Conservation (phyloP, 805 yeast genomes). For the Yamadazyma akitaensis region DNA sequence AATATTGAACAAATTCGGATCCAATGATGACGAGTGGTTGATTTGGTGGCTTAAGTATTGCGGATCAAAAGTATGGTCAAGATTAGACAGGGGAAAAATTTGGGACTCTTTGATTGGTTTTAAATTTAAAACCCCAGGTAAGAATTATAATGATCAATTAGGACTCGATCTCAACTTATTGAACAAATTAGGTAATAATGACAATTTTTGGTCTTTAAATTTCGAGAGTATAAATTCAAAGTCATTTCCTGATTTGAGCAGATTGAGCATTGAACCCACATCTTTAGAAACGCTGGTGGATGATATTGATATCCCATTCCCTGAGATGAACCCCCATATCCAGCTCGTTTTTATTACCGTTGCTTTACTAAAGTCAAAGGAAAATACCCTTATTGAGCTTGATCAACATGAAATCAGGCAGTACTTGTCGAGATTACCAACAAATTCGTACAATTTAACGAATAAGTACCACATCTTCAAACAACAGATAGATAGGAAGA, state of each 20-base stretch:
- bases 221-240: slow-evolving; percentile 8
- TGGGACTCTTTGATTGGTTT: slow-evolving; percentile 90
- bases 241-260: slow-evolving; percentile 1
- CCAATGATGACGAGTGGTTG: slow-evolving; percentile 80
- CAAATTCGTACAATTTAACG: slow-evolving; percentile 36
- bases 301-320: slow-evolving; percentile 43
- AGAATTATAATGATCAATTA: slow-evolving; percentile 30
- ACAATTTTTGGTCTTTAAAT: slow-evolving; percentile 52
- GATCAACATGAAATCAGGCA: slow-evolving; percentile 89
- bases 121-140: slow-evolving; percentile 42
- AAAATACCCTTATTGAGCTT: slow-evolving; percentile 73
- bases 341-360: slow-evolving; percentile 73
- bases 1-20: slow-evolving; percentile 52
- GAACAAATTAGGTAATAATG: slow-evolving; percentile 53
- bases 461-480: slow-evolving; percentile 34
- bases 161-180: slow-evolving; percentile 28
- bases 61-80: slow-evolving; percentile 82
- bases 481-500: slow-evolving; percentile 17
- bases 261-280: neutral
- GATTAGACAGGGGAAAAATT: slow-evolving; percentile 76
- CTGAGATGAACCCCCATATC: slow-evolving; percentile 68
- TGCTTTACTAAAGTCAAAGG: slow-evolving; percentile 77
- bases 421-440: slow-evolving; percentile 57
- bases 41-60: slow-evolving; percentile 94
- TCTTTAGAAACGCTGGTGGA: slow-evolving; percentile 1